phyloP scores from a whole-genome alignment of 1,284 basidiomycete genomes.

The Rhodotorula sp. region DNA sequence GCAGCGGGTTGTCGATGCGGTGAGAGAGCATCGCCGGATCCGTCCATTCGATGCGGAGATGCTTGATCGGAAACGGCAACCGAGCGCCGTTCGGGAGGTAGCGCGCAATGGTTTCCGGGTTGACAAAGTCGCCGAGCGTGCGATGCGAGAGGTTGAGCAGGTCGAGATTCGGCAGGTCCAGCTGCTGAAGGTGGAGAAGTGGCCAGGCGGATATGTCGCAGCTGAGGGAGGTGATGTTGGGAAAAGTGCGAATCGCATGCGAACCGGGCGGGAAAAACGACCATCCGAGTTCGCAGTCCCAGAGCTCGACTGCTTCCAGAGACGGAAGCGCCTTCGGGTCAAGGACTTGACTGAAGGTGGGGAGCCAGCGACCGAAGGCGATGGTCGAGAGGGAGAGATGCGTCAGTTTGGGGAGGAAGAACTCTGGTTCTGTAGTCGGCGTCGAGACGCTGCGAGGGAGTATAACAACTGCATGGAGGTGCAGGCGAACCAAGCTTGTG shows the following conservation, averaged over 20 bases:
- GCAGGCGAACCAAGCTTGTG: not conserved
- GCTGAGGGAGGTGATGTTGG: not conserved
- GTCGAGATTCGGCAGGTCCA: not conserved
- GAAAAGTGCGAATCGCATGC: not conserved
- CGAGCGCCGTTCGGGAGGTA: not conserved
- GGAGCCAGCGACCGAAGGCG: not conserved
- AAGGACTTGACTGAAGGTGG: not conserved
- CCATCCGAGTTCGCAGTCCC: not conserved
- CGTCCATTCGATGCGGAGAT: too few relatives aligned
- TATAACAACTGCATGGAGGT: not conserved
- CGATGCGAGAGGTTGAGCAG: constrained; percentile 1
- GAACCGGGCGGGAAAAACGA: not conserved
- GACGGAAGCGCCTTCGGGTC: not conserved
- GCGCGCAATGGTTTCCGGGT: not conserved
- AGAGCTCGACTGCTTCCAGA: not conserved
- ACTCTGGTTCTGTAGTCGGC: not conserved
- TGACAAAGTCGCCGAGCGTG: not conserved
- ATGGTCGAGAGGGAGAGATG: not conserved
- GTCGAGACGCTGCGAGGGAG: not conserved
- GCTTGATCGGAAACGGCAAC: too few relatives aligned
- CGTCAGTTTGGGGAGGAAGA: not conserved
- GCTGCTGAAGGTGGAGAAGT: not conserved
- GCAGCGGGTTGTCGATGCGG: too few relatives aligned
- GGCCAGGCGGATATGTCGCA: not conserved
- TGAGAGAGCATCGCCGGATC: too few relatives aligned